Conservation (phyloP, 2,329 filamentous ascomycete genomes). For the Aspergillus puulaauensis region DNA sequence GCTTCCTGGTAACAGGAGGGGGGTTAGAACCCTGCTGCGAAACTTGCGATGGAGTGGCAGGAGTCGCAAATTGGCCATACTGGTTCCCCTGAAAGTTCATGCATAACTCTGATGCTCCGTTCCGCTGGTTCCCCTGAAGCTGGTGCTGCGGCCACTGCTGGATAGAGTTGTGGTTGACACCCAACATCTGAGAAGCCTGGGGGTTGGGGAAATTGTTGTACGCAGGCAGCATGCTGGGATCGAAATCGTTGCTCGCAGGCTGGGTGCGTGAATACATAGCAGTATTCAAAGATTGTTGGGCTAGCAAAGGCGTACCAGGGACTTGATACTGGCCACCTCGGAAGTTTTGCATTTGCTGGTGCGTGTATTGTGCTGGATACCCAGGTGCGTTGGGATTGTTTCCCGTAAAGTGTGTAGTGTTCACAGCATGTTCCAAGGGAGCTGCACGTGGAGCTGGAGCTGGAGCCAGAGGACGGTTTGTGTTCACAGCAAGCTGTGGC, state of each 20-base stretch:
- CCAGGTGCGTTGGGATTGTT: background rate
- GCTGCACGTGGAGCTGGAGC: too few species aligned
- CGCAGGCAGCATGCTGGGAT: background rate
- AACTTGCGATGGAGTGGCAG: background rate
- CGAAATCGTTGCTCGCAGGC: background rate
- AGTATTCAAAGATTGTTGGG: background rate
- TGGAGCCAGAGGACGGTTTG: background rate
- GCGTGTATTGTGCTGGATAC: background rate
- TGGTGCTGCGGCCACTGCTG: background rate
- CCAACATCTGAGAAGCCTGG: background rate
- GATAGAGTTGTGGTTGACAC: background rate
- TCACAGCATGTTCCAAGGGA: background rate
- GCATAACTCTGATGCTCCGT: background rate
- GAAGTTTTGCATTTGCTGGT: background rate
- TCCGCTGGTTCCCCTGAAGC: background rate
- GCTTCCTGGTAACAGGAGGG: background rate
- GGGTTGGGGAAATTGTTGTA: background rate
- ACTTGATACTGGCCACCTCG: background rate
- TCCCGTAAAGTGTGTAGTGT: background rate
- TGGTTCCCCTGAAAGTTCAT: background rate
- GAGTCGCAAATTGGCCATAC: background rate
- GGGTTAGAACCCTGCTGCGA: background rate
- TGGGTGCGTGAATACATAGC: background rate
- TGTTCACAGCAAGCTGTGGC: background rate
- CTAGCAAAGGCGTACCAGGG: background rate